phyloP scores from a whole-genome alignment of 2,329 filamentous ascomycete species.

The Septoria petroselini region DNA sequence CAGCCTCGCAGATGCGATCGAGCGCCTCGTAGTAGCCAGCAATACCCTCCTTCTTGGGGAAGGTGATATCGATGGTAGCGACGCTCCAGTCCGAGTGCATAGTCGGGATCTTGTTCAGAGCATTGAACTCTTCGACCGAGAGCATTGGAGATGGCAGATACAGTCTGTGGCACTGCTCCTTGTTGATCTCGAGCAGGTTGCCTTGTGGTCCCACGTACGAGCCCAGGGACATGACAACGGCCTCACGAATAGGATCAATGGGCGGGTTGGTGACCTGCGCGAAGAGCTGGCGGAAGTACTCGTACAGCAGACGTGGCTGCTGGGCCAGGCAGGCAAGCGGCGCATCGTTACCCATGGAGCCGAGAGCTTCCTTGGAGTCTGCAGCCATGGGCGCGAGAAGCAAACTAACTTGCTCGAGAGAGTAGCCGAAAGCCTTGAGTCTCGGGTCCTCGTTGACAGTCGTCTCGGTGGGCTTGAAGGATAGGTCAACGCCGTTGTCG shows the following conservation, averaged over 20 bases:
- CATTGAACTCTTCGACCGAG: conserved; percentile 86
- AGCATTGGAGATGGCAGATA: conserved; percentile 85
- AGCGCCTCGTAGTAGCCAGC: conserved; percentile 82
- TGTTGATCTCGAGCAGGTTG: conserved; percentile 89
- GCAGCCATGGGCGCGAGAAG: conserved; percentile 93
- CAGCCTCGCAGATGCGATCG: conserved; percentile 81
- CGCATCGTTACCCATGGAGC: conserved; percentile 97
- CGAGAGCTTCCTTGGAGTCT: conserved; percentile 93
- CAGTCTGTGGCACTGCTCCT: conserved; percentile 81
- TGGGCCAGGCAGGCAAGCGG: conserved; percentile 88
- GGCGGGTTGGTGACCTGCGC: conserved; percentile 97
- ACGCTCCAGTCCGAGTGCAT: conserved; percentile 79
- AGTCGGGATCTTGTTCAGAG: conserved; percentile 71
- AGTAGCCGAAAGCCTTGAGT: conserved; percentile 86
- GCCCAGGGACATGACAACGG: conserved; percentile 96
- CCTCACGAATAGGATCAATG: conserved; percentile 94
- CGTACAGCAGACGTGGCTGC: conserved; percentile 82
- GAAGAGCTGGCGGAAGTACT: conserved; percentile 97
- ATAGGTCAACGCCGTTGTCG: conserved; percentile 60
- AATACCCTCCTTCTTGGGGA: conserved; percentile 78
- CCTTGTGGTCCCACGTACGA: conserved; percentile 96
- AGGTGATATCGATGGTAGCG: conserved; percentile 87
- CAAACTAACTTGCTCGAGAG: conserved; percentile 89
- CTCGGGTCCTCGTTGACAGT: conserved; percentile 80
- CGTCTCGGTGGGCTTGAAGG: conserved; percentile 63